Evolutionary conservation across 352 stramenopile genomes (phyloP).

Genomic region (Phytophthora ramorum): DNA sequence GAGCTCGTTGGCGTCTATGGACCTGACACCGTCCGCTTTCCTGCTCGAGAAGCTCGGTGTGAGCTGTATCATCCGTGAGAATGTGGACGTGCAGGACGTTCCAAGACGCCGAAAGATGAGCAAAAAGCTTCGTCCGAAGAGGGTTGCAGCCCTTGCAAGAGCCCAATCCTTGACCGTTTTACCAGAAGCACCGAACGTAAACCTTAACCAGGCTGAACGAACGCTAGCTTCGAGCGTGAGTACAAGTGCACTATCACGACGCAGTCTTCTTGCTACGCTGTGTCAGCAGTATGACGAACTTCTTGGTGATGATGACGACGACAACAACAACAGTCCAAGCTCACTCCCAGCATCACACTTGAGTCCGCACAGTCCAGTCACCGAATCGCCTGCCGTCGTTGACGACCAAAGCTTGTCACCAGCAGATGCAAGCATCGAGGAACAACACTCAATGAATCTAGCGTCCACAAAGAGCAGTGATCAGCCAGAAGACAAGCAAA

Average conservation of each 20-base stretch:
- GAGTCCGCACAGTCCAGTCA: background rate
- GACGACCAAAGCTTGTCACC: background rate
- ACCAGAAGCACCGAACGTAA: background rate
- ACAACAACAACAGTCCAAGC: constrained; percentile 21
- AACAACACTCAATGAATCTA: constrained; percentile 2
- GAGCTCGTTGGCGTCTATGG: constrained; percentile 43
- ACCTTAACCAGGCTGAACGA: constrained; percentile 14
- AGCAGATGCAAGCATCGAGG: background rate
- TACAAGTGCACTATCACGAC: constrained; percentile 26
- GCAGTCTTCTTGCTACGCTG: constrained; percentile 18
- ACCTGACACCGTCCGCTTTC: constrained; percentile 72
- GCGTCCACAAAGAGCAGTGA: background rate
- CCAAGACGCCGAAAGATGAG: constrained; percentile 23
- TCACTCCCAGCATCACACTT: background rate
- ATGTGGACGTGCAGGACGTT: constrained; percentile 16
- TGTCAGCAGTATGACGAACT: constrained; percentile 58
- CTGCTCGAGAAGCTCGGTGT: constrained; percentile 68
- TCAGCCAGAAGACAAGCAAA: constrained; percentile 30
- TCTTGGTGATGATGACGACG: constrained; percentile 35
- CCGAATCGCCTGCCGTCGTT: background rate
- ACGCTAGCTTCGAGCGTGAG: constrained; percentile 46
- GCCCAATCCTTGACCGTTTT: constrained; percentile 35
- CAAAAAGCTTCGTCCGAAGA: constrained; percentile 40
- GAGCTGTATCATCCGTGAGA: constrained; percentile 64
- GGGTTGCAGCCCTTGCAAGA: constrained; percentile 17